phyloP scores from a whole-genome alignment of 176 grass and related monocot genomes.

The Lolium perenne region DNA sequence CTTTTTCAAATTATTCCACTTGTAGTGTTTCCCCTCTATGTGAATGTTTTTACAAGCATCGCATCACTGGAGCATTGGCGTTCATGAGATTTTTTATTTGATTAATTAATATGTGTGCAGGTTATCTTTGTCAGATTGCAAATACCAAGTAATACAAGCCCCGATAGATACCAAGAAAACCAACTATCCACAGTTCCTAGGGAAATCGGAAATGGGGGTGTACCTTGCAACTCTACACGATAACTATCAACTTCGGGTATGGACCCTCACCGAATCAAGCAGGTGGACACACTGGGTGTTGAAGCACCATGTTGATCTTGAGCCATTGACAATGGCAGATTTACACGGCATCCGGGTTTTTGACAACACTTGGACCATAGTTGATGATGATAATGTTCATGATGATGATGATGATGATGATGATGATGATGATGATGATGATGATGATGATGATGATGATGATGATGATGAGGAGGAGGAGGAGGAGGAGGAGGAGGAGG shows the following conservation, averaged over 20 bases:
- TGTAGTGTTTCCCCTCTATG: no score
- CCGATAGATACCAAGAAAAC: not conserved
- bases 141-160: not conserved
- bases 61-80: not conserved
- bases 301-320: not conserved
- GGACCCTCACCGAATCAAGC: not conserved
- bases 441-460: not conserved
- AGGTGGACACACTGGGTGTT: not conserved
- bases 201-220: not conserved
- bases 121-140: not conserved
- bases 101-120: not conserved
- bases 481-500: not conserved
- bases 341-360: not conserved
- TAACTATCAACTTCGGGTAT: not conserved
- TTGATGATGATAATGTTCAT: not conserved
- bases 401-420: not conserved
- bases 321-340: not conserved
- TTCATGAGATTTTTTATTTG: not conserved
- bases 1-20: no score
- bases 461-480: not conserved
- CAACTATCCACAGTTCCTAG: not conserved
- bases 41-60: not conserved
- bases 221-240: not conserved
- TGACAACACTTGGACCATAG: not conserved
- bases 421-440: not conserved